A percentile compares a stretch with the other conserved stretches of the same genome.
phyloP scores from a whole-genome alignment of 164 flowering plant species.

The Nymphaea colorata region DNA sequence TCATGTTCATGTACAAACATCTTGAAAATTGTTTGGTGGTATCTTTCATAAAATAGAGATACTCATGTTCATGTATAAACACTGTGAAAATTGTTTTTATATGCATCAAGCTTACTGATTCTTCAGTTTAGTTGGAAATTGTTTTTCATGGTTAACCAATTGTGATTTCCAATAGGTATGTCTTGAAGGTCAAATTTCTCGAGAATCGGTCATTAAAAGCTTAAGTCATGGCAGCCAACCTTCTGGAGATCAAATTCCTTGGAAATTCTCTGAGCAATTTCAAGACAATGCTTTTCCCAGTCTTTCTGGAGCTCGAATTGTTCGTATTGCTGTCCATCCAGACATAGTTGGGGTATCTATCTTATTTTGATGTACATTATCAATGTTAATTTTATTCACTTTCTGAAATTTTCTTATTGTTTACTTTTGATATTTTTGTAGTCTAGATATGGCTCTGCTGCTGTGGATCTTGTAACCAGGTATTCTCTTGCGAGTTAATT shows the following conservation, averaged over 20 bases:
- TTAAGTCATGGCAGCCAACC: slow-evolving; percentile 79
- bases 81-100: not conserved
- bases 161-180: slow-evolving; percentile 35
- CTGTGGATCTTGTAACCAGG: slow-evolving; percentile 81
- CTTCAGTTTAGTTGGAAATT: not conserved
- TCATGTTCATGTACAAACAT: no score
- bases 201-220: slow-evolving; percentile 59
- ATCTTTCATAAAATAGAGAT: no score
- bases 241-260: slow-evolving; percentile 91
- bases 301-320: slow-evolving; percentile 95
- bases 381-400: not conserved
- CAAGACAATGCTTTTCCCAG: slow-evolving; percentile 72
- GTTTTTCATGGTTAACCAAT: no score
- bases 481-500: slow-evolving; percentile 8
- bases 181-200: slow-evolving; percentile 95
- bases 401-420: not conserved
- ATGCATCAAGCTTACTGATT: not conserved
- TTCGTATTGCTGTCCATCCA: slow-evolving; percentile 97
- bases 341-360: slow-evolving; percentile 77
- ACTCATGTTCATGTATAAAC: not conserved
- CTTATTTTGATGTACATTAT: not conserved
- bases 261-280: slow-evolving; percentile 91
- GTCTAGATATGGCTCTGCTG: slow-evolving; percentile 93
- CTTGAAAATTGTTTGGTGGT: no score
- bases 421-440: slow-evolving; percentile 13